These are phyloP conservation scores for Bacterosira constricta DNA, from an alignment of 108 stramenopile genomes.

Conservation along the genomic window DNA sequence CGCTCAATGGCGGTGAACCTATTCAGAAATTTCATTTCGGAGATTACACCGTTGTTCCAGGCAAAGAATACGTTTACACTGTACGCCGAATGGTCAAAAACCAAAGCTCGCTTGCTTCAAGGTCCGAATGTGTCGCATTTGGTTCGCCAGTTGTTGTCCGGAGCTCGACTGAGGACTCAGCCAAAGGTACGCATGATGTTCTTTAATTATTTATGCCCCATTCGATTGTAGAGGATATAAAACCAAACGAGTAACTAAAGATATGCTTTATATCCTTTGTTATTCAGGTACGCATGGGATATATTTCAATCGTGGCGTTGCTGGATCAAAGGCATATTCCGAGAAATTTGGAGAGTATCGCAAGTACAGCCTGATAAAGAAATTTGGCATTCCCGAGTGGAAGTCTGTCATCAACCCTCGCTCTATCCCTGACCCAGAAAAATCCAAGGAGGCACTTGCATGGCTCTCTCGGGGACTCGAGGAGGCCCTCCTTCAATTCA, in stretches of 20 bases:
- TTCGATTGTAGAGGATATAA: no score
- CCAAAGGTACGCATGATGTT: neutral
- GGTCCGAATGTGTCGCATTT: conserved; percentile 10
- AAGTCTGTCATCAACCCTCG: conserved; percentile 32
- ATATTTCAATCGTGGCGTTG: conserved; percentile 44
- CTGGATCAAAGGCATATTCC: conserved; percentile 41
- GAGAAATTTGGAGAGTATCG: conserved; percentile 35
- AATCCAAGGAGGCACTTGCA: conserved; percentile 32
- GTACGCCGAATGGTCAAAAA: conserved; percentile 29
- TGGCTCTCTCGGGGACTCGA: conserved; percentile 48
- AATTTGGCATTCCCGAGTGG: conserved; percentile 20
- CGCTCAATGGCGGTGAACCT: conserved; percentile 33
- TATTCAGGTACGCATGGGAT: no score
- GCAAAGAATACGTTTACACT: conserved; percentile 28
- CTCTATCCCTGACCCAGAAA: conserved; percentile 33
- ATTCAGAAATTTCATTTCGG: conserved; percentile 43
- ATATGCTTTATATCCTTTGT: no score
- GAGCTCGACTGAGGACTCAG: conserved; percentile 40
- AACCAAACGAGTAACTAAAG: no score
- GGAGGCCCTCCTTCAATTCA: conserved; percentile 40
- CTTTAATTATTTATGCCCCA: no score
- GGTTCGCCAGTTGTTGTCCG: conserved; percentile 20
- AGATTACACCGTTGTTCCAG: conserved; percentile 34
- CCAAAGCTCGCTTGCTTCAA: neutral
- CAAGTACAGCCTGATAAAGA: conserved; percentile 14